Base-by-base conservation (phyloP, 768 basidiomycete genomes). In the Gelatoporia subvermispora region DNA sequence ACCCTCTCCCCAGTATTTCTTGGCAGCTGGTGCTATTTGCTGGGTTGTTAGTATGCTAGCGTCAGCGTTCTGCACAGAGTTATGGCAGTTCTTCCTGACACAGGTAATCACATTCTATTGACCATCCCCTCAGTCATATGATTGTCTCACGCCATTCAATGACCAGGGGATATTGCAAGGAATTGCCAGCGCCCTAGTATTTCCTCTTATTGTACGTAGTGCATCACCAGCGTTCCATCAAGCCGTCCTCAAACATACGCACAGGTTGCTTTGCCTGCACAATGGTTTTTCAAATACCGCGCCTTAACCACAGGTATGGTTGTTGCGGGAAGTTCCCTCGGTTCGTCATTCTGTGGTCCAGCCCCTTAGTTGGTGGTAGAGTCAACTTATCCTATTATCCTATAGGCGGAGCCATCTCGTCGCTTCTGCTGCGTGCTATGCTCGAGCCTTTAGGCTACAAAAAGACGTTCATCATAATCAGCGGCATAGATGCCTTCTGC, bases 301-400 rank as follows among this genome's bases (percentile, higher is more conserved):
- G 60, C 56, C 2, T 43, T 69, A 3, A 65, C 68, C 0, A 66
- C 64, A 7, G 71, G 69, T 18, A 43, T 71, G 28, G 62, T 66
- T 17, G 60, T 66, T 2, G 60, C 64, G 24, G 69, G 69, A 4
- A 54, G 55, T 25, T 53, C 54, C 4, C 17, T 56, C 28, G 55
- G 55, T 56, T 22, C 16, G 50, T 43, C 16, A n/a, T 3, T 31
- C 22, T 5, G 38, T 15, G 5, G 7, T 40, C 38, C 7, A 15
- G 38, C 18, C 13, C 7, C 28, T 7, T 7, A 31, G 28, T 13
- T 31, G 28, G 13, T 13, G 13, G n/a, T 36, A 4, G 2, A 9
- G 8, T 18, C 13, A 21, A 4, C 17, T 17, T 3, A 40, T 10
- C 1, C 39, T 34, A 24, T 31, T 17, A 4, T 8, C 24, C 11